Conservation (phyloP, 2,329 filamentous ascomycete species). For the Aspergillus thermomutatus region DNA sequence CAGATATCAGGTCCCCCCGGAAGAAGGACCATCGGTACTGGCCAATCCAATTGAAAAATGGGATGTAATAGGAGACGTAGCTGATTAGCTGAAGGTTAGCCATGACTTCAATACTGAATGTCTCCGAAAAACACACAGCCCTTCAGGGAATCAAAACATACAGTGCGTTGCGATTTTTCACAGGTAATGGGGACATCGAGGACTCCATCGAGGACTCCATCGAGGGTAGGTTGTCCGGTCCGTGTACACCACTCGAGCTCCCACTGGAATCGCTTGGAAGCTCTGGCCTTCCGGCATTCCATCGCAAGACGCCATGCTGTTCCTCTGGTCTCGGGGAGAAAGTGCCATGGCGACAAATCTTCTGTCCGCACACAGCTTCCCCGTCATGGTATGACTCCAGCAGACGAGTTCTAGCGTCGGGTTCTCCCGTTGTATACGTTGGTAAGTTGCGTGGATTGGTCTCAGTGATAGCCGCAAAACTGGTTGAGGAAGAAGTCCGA, state of each 20-base stretch:
- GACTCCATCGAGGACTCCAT: slow-evolving; percentile 69
- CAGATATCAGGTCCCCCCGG: slow-evolving; percentile 80
- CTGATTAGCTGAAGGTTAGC: slow-evolving; percentile 40
- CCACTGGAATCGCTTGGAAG: slow-evolving; percentile 21
- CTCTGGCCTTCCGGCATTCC: slow-evolving; percentile 32
- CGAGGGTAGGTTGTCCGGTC: slow-evolving; percentile 64
- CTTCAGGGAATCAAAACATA: slow-evolving; percentile 41
- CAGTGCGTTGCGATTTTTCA: slow-evolving; percentile 72
- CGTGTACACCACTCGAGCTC: slow-evolving; percentile 40
- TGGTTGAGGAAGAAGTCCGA: slow-evolving; percentile 15
- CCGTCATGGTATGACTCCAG: slow-evolving; percentile 38
- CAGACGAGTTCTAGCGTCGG: slow-evolving; percentile 35
- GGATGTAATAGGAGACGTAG: slow-evolving; percentile 91
- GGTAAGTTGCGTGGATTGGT: slow-evolving; percentile 2
- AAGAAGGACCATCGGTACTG: slow-evolving; percentile 83
- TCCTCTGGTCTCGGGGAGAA: slow-evolving; percentile 67
- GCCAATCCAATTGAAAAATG: slow-evolving; percentile 82
- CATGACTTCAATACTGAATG: background rate
- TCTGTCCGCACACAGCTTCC: slow-evolving; percentile 37
- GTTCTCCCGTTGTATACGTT: slow-evolving; percentile 14
- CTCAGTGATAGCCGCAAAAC: slow-evolving; percentile 7
- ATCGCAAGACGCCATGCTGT: slow-evolving; percentile 35
- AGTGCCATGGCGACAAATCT: slow-evolving; percentile 66
- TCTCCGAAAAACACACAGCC: background rate
- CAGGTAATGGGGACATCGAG: slow-evolving; percentile 68